A percentile compares a stretch with the other conserved stretches of the same genome.
These are phyloP conservation scores for Curvularia verruculosa DNA, from an alignment of 2,329 filamentous ascomycete genomes.

Conservation along the genomic window DNA sequence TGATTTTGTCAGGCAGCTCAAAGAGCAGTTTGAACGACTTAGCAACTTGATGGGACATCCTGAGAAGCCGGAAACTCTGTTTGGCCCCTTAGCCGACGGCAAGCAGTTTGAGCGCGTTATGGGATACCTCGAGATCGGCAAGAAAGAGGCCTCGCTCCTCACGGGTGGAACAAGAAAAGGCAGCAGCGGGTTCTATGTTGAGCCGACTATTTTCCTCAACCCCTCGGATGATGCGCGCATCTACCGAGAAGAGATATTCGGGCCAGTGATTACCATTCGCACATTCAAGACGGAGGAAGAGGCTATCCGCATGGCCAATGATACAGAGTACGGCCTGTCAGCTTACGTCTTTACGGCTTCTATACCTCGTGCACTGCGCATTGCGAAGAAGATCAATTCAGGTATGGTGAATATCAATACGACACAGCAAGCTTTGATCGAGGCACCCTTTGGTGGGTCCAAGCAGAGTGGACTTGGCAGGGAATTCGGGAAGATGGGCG, in stretches of 20 bases:
- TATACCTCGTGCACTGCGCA: background rate
- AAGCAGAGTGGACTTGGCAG: slow-evolving; percentile 8
- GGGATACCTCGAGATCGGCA: slow-evolving; percentile 31
- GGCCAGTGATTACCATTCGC: slow-evolving; percentile 36
- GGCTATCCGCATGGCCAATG: slow-evolving; percentile 40
- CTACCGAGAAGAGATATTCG: slow-evolving; percentile 44
- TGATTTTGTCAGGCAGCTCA: slow-evolving; percentile 38
- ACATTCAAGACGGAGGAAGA: slow-evolving; percentile 47
- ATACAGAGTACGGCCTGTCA: slow-evolving; percentile 33
- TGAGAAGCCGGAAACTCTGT: slow-evolving; percentile 26
- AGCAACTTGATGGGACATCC: slow-evolving; percentile 22
- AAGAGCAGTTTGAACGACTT: slow-evolving; percentile 33
- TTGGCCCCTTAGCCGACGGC: slow-evolving; percentile 37
- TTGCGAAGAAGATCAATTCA: background rate
- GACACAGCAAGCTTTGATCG: slow-evolving; percentile 25
- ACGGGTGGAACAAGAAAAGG: slow-evolving; percentile 36
- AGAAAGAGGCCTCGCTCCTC: slow-evolving; percentile 34
- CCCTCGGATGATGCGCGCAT: slow-evolving; percentile 33
- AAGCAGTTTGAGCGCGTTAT: slow-evolving; percentile 39
- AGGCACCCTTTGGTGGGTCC: slow-evolving; percentile 21
- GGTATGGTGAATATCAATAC: background rate
- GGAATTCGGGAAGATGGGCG: background rate
- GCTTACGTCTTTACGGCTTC: background rate
- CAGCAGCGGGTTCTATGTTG: slow-evolving; percentile 34
- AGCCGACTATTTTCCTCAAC: slow-evolving; percentile 44